Evolutionary conservation across 257 asterid species (phyloP).

Genomic region (Echites panduratus): DNA sequence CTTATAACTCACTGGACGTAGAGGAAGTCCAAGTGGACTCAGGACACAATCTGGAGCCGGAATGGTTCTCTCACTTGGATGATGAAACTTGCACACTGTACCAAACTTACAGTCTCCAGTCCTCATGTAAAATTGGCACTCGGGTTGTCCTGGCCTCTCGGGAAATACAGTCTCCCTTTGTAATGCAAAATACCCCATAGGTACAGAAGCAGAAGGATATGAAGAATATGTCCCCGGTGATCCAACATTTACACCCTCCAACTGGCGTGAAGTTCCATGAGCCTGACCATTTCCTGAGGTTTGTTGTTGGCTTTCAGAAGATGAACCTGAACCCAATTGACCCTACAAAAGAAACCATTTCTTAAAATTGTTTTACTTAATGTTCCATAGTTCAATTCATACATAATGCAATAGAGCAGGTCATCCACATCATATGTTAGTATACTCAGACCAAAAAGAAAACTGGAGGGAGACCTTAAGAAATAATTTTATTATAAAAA

Average conservation of each 20-base stretch:
- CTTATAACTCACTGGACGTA: conserved; percentile 67
- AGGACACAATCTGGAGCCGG: conserved; percentile 87
- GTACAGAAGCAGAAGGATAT: conserved; percentile 52
- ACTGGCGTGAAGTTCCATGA: conserved; percentile 46
- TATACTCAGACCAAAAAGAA: neutral
- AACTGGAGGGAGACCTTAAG: neutral
- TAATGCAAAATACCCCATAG: conserved; percentile 63
- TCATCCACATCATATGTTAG: neutral
- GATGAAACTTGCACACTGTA: conserved; percentile 90
- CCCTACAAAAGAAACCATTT: conserved; percentile 42
- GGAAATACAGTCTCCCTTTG: conserved; percentile 84
- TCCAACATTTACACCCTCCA: conserved; percentile 42
- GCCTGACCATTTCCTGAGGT: conserved; percentile 47
- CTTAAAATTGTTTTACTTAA: neutral
- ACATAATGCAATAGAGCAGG: neutral
- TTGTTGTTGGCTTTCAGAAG: conserved; percentile 64
- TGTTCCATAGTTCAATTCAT: neutral
- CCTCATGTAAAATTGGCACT: conserved; percentile 93
- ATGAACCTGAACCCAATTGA: conserved; percentile 67
- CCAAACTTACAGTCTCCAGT: conserved; percentile 98
- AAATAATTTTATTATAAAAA: too few species aligned
- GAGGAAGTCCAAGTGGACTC: conserved; percentile 90
- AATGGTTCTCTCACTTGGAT: conserved; percentile 73
- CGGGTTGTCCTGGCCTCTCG: conserved; percentile 94
- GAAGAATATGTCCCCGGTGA: conserved; percentile 46